Base-by-base conservation (phyloP, 202 grass and related monocot genomes). In the Zizania palustris region DNA sequence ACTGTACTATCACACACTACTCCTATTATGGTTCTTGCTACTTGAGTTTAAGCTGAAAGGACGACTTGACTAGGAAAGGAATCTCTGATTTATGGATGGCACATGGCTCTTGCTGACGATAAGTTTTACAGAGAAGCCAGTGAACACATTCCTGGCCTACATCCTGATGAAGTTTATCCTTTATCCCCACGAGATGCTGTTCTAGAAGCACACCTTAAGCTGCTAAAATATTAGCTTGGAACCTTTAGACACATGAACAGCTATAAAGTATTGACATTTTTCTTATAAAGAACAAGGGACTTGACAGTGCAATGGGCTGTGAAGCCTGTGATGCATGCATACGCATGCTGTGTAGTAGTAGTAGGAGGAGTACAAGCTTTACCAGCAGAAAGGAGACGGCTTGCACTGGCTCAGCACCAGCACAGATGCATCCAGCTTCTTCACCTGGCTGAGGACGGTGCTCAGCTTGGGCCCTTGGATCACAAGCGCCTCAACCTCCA, bases 401-500 rank as follows among this genome's bases (percentile, higher is more conserved):
- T 90, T 99, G 87, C 74, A 74, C 65, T 96, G 96, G 80, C 89
- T 89, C 67, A 96, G 75, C 45, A 99, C 96, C 3, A 99, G 85
- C 80, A 93, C 87, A 40, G 96, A 92, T 5, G 84, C 96, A 75
- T 96, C 96, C 82, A 99, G 78, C 89, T 95, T 99, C 85, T 84
- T 92, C 63, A 99, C 92, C 85, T 99, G 96, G 81, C 87, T 87
- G 18, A 95, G 89, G 9, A 99, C 85, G 63, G 96, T 92, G 42
- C 56, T 11, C 78, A 98, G 69, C 80, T 90, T 98, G 72, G 87
- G 87, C 35, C 92, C 96, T 45, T 92, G 85, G 45, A 93, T 95
- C 62, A 92, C 92, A 49, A 99, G 81, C 60, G 89, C 92, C 60
- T 99, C 96, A 18, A 99, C 96, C 85, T 85, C 89, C 89, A 99